These are phyloP conservation scores for Glaciozyma antarctica DNA, from an alignment of 768 basidiomycete species.

Conservation along the genomic window DNA sequence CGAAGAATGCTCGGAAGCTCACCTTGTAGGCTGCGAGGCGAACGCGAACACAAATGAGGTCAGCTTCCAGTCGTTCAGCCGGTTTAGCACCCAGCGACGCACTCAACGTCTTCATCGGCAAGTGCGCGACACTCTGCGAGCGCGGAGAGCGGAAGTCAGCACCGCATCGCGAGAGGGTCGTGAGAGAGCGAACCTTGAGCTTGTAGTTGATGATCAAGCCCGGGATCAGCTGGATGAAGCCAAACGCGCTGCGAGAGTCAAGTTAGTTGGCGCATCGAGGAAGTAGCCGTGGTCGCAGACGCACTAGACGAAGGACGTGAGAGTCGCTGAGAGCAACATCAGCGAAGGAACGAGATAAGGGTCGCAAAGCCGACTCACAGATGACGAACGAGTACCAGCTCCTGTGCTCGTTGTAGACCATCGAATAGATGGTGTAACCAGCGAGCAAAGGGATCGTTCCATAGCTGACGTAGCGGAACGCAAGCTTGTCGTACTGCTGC, in stretches of 20 bases:
- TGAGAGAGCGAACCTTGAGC: slow-evolving; percentile 50
- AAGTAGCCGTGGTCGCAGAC: no score
- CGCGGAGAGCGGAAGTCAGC: background rate
- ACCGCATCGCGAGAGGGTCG: background rate
- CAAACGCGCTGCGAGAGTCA: slow-evolving; percentile 56
- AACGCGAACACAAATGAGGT: background rate
- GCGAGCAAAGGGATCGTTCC: slow-evolving; percentile 59
- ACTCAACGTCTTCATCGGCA: slow-evolving; percentile 98
- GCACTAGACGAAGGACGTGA: slow-evolving; percentile 53
- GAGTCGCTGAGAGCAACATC: background rate
- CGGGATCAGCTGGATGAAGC: slow-evolving; percentile 67
- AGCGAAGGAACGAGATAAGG: background rate
- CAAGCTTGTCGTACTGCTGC: slow-evolving; percentile 87
- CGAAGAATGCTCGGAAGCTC: background rate
- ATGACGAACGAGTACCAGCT: slow-evolving; percentile 97
- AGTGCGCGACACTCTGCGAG: slow-evolving; percentile 64
- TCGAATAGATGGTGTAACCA: slow-evolving; percentile 48
- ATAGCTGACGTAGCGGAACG: slow-evolving; percentile 90
- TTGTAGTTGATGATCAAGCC: slow-evolving; percentile 55
- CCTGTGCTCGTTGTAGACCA: slow-evolving; percentile 41
- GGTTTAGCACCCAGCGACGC: slow-evolving; percentile 55
- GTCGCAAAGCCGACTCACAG: slow-evolving; percentile 59
- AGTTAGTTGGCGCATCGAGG: no score
- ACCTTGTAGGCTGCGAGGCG: slow-evolving; percentile 1
- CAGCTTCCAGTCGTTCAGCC: background rate